Conservation (phyloP, 495 filamentous ascomycete genomes). For the Niebla homalea region DNA sequence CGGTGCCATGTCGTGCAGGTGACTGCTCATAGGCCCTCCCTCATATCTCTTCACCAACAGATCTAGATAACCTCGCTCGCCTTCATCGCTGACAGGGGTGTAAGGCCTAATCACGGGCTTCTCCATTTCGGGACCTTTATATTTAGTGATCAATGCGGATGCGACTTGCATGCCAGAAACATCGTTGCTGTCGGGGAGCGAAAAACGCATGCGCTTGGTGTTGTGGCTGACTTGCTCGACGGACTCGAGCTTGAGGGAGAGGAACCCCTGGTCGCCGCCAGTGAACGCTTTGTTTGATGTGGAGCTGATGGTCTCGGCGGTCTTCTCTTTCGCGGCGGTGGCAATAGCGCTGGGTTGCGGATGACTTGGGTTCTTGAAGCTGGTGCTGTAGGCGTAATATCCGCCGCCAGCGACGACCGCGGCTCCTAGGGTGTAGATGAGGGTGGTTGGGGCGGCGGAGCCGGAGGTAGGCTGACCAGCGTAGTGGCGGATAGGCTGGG, state of each 20-base stretch:
- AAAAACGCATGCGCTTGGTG: slow-evolving; percentile 50
- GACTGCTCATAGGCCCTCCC: slow-evolving; percentile 77
- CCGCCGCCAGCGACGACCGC: slow-evolving; percentile 30
- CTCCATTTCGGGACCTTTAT: slow-evolving; percentile 58
- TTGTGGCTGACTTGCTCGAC: slow-evolving; percentile 49
- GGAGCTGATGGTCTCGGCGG: slow-evolving; percentile 6
- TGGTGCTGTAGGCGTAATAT: slow-evolving; percentile 31
- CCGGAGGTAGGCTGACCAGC: slow-evolving; percentile 34
- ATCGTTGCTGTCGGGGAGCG: slow-evolving; percentile 59
- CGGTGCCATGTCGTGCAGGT: slow-evolving; percentile 70
- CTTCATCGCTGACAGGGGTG: slow-evolving; percentile 79
- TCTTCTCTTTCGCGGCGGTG: slow-evolving; percentile 1
- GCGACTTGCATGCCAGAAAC: slow-evolving; percentile 69
- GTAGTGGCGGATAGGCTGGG: slow-evolving; percentile 39
- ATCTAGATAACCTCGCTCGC: slow-evolving; percentile 67
- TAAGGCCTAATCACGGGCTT: slow-evolving; percentile 84
- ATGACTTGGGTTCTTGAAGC: not conserved
- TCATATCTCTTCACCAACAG: slow-evolving; percentile 86
- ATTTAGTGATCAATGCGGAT: slow-evolving; percentile 79
- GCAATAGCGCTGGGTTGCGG: slow-evolving; percentile 11
- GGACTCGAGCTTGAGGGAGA: slow-evolving; percentile 66
- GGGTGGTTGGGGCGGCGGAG: slow-evolving; percentile 19
- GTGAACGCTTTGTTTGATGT: slow-evolving; percentile 45
- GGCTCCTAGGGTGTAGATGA: slow-evolving; percentile 27
- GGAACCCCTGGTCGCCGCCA: slow-evolving; percentile 77